Conservation (phyloP, 2,329 filamentous ascomycete species). For the Atkinsonella hypoxylon region DNA sequence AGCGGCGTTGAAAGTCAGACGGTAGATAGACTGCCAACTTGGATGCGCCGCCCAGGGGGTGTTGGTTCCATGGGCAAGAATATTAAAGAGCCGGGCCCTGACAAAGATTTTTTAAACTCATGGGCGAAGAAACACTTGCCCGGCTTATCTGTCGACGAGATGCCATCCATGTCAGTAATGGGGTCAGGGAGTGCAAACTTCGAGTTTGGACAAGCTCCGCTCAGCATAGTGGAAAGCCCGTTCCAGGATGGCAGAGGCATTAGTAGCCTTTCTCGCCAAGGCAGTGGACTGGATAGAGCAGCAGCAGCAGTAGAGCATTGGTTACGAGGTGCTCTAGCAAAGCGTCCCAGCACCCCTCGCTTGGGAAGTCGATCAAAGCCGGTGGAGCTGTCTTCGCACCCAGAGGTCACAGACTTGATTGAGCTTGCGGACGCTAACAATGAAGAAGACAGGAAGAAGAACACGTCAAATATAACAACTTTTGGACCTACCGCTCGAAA, state of each 20-base stretch:
- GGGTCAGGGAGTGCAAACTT: slow-evolving; percentile 48
- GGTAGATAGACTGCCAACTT: slow-evolving; percentile 34
- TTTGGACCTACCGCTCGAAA: slow-evolving; percentile 24
- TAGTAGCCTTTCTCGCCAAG: slow-evolving; percentile 30
- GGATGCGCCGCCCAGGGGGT: slow-evolving; percentile 75
- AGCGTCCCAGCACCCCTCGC: slow-evolving; percentile 41
- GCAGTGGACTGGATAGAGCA: slow-evolving; percentile 61
- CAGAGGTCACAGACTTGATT: slow-evolving; percentile 50
- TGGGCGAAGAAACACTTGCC: slow-evolving; percentile 78
- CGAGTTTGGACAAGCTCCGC: slow-evolving; percentile 32
- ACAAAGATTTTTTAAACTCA: slow-evolving; percentile 71
- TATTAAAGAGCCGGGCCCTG: slow-evolving; percentile 66
- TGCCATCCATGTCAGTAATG: slow-evolving; percentile 55
- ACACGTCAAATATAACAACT: slow-evolving; percentile 19
- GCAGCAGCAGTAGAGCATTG: slow-evolving; percentile 83
- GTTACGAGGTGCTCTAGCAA: slow-evolving; percentile 69
- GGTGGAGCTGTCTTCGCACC: slow-evolving; percentile 9
- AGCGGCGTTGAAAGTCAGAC: slow-evolving; percentile 26
- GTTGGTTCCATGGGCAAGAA: slow-evolving; percentile 69
- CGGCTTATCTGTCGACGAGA: slow-evolving; percentile 56
- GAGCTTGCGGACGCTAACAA: slow-evolving; percentile 54
- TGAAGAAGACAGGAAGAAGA: slow-evolving; percentile 34
- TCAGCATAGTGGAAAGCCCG: slow-evolving; percentile 38
- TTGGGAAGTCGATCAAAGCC: slow-evolving; percentile 27
- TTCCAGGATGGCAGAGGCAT: slow-evolving; percentile 35